Conservation (phyloP, 768 basidiomycete genomes). For the Russula sp. region DNA sequence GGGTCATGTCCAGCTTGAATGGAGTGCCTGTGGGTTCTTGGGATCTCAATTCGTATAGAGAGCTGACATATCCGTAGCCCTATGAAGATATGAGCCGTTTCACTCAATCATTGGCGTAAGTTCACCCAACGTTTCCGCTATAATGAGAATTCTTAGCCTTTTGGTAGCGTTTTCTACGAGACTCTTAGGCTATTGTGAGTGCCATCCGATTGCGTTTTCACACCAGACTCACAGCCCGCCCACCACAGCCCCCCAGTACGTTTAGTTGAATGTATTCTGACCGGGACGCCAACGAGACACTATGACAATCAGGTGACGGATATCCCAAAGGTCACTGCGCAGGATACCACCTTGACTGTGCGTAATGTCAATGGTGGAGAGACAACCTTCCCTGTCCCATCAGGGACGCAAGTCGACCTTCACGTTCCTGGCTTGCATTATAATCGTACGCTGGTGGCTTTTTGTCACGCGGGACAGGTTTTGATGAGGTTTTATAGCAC, state of each 20-base stretch:
- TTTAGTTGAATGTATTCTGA: neutral
- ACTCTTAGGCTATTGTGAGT: slow-evolving; percentile 44
- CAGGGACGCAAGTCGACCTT: slow-evolving; percentile 41
- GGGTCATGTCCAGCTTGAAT: slow-evolving; percentile 34
- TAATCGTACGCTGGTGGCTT: slow-evolving; percentile 42
- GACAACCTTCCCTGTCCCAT: slow-evolving; percentile 43
- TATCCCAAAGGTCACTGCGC: slow-evolving; percentile 47
- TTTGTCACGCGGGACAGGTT: neutral
- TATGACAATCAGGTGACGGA: slow-evolving; percentile 41
- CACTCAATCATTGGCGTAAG: neutral
- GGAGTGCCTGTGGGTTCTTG: neutral
- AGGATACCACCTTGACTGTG: slow-evolving; percentile 44
- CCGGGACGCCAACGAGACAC: neutral
- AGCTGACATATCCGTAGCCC: neutral
- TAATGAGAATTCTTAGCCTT: neutral
- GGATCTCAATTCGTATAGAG: neutral
- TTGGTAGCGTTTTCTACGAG: slow-evolving; percentile 47
- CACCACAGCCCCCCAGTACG: slow-evolving; percentile 18
- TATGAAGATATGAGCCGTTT: neutral
- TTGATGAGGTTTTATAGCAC: slow-evolving; percentile 38
- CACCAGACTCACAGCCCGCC: neutral
- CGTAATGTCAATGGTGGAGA: slow-evolving; percentile 41
- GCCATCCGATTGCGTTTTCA: neutral
- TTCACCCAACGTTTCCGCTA: neutral
- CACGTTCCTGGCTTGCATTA: slow-evolving; percentile 46